A percentile compares a stretch with the other conserved stretches of the same genome.
These are phyloP conservation scores for Juncus inflexus DNA, from an alignment of 176 grass and related monocot species.

Conservation along the genomic window DNA sequence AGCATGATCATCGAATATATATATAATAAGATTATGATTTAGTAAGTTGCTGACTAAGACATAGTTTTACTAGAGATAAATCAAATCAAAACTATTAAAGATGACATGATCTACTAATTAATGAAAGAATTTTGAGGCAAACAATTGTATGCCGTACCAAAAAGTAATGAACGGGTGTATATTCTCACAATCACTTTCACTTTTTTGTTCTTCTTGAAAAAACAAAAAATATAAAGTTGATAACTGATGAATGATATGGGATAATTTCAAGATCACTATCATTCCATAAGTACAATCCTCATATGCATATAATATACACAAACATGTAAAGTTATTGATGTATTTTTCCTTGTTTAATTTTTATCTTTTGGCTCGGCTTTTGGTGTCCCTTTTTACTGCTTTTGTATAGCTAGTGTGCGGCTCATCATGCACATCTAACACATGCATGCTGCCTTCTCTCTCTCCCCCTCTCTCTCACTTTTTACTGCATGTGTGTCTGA, in stretches of 20 bases:
- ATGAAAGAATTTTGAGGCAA: too few species aligned
- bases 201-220: conserved; percentile 14
- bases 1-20: too few species aligned
- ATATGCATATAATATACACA: neutral
- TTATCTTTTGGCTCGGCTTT: conserved; percentile 23
- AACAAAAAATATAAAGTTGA: conserved; percentile 14
- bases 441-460: neutral
- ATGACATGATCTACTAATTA: too few species aligned
- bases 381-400: conserved; percentile 13
- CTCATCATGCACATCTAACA: conserved; percentile 23
- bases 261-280: conserved; percentile 24
- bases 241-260: conserved; percentile 13
- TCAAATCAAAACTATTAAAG: too few species aligned
- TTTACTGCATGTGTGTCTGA: conserved; percentile 16
- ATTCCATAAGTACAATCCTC: neutral
- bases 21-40: too few species aligned
- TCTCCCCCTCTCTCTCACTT: neutral
- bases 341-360: neutral
- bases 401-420: conserved; percentile 2
- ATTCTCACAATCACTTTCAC: too few species aligned
- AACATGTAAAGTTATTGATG: neutral
- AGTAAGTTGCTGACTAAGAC: too few species aligned
- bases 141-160: too few species aligned
- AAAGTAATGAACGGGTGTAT: too few species aligned
- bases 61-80: too few species aligned